A percentile compares a stretch with the other conserved stretches of the same genome.
phyloP scores from a whole-genome alignment of 305 asterid genomes.

The Rubia peregrina region DNA sequence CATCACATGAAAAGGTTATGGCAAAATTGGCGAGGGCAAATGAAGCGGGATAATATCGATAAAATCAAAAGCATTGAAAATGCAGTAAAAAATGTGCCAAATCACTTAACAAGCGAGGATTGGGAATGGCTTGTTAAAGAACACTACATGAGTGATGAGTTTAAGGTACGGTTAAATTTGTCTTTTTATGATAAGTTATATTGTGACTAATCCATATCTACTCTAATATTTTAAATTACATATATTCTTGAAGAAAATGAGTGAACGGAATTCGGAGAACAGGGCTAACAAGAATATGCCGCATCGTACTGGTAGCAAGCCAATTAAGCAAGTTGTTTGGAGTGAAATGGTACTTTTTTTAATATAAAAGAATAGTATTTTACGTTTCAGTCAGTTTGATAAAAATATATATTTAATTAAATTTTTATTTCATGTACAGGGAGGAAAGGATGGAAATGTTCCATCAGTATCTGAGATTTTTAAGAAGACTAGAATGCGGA shows the following conservation, averaged over 20 bases:
- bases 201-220: neutral
- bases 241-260: neutral
- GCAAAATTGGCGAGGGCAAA: neutral
- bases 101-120: neutral
- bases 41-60: neutral
- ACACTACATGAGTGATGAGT: neutral
- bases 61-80: neutral
- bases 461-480: conserved; percentile 1
- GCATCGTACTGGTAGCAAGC: conserved; percentile 2
- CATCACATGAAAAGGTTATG: conserved; percentile 4
- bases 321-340: neutral
- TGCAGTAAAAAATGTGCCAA: neutral
- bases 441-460: neutral
- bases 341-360: neutral
- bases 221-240: neutral
- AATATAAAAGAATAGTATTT: neutral
- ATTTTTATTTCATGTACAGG: neutral
- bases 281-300: neutral
- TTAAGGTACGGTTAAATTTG: neutral
- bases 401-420: neutral
- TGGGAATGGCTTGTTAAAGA: conserved; percentile 3
- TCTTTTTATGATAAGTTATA: neutral
- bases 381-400: neutral
- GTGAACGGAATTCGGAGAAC: neutral
- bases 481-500: neutral